Evolutionary conservation across 306 rosid genomes (phyloP).

Genomic region (Malus sylvestris): DNA sequence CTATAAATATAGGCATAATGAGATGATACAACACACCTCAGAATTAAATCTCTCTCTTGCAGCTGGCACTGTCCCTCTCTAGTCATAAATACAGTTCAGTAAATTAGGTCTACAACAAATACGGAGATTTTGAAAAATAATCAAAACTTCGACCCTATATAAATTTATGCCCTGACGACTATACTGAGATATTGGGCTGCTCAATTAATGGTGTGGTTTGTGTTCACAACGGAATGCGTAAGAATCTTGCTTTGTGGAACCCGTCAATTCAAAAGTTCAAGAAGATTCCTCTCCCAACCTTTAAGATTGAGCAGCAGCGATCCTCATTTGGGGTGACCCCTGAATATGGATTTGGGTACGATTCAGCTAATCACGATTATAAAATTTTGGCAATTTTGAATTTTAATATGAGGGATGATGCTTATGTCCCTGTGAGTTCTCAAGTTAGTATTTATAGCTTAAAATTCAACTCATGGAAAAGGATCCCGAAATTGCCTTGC

Average conservation of each 20-base stretch:
- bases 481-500: not conserved
- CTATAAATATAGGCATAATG: too few relatives aligned
- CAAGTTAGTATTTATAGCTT: not conserved
- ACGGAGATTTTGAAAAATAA: too few relatives aligned
- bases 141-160: too few relatives aligned
- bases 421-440: too few relatives aligned
- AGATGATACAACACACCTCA: too few relatives aligned
- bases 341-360: not conserved
- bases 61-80: too few relatives aligned
- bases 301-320: not conserved
- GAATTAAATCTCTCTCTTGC: too few relatives aligned
- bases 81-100: too few relatives aligned
- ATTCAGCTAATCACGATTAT: not conserved
- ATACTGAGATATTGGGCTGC: not conserved
- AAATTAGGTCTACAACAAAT: too few relatives aligned
- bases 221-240: not conserved
- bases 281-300: not conserved
- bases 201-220: not conserved
- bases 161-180: not conserved
- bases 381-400: not conserved
- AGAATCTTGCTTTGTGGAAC: not conserved
- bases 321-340: not conserved
- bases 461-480: not conserved
- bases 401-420: accelerated
- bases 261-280: not conserved